Conservation (phyloP, 768 basidiomycete species). For the Macrolepiota dolichaula region DNA sequence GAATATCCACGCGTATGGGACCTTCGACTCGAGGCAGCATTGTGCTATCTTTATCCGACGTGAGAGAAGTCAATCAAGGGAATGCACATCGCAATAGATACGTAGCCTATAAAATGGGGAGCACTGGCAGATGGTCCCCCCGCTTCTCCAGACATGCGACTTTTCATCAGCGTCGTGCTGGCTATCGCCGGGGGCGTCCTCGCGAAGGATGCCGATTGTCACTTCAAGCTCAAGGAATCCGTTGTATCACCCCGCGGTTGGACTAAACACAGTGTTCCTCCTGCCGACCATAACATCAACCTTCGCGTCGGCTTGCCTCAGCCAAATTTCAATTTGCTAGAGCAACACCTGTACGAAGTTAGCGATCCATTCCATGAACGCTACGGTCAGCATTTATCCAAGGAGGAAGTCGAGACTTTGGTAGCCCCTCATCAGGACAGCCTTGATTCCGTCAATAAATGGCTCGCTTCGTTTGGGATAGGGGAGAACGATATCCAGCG, state of each 20-base stretch:
- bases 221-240: slow-evolving; percentile 29
- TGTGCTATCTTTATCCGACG: slow-evolving; percentile 6
- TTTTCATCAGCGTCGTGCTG: neutral
- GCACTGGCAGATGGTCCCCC: neutral
- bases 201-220: slow-evolving; percentile 16
- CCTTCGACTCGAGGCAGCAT: neutral
- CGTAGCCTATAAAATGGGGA: neutral
- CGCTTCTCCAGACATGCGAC: neutral
- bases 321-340: slow-evolving; percentile 43
- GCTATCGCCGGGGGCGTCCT: slow-evolving; percentile 16
- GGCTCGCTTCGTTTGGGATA: slow-evolving; percentile 58
- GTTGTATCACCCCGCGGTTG: slow-evolving; percentile 44
- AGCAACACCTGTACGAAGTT: slow-evolving; percentile 51
- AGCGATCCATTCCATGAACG: slow-evolving; percentile 51
- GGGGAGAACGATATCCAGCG: slow-evolving; percentile 39
- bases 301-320: slow-evolving; percentile 59
- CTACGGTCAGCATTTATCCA: slow-evolving; percentile 55
- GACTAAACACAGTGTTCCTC: slow-evolving; percentile 41
- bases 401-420: slow-evolving; percentile 61
- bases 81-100: neutral
- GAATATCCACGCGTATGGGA: neutral
- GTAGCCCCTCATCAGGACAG: slow-evolving; percentile 58
- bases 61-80: neutral
- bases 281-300: slow-evolving; percentile 41
- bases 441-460: slow-evolving; percentile 51